Evolutionary conservation across 2,329 filamentous ascomycete genomes (phyloP), one percentile per base, ranked within the genome.

Genomic region (Aspergillus arachidicola): DNA sequence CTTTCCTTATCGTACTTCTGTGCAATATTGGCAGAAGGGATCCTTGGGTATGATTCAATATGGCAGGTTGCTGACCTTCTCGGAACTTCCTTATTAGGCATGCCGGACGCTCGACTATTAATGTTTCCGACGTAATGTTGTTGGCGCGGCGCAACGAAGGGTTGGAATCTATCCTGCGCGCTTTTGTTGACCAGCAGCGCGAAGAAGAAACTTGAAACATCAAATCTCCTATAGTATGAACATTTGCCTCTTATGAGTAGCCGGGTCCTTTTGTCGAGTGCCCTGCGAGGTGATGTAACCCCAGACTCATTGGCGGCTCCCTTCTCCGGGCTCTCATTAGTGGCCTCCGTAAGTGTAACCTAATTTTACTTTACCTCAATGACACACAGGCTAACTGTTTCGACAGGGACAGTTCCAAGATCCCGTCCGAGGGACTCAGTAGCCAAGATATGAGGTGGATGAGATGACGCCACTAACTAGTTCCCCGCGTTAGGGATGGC

Each of bases 81-180:
- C 55, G 56, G 48, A 23, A 64, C 59, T 65, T 72, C 84, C 76
- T 68, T 84, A 86, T 69, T 59, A 89, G 88, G 58, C 95, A 99
- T 78, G 94, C 92, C 12, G 91, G 91, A 1, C 87, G 94, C 30
- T 87, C 87, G 2, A 94, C 90, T 0, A 86, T 99, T 68, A 92
- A 89, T 43, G 91, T 90, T 0, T 91, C 94, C 58, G 95, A 99
- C 75, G 94, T 98, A 14, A 81, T 98, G 71, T 85, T 99, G 9
- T 86, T 99, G 34, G 89, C 92, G 30, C 84, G 95, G 65, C 88
- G 94, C 63, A 99, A 98, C 71, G 91, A 94, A 61, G 93, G 93
- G 21, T 79, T 99, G 23, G 88, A 94, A 69, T 84, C 84, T 19
- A 88, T 98, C 38, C 84, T 99, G 73, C 73, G 71, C 12, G 71